Evolutionary conservation across 352 stramenopile genomes (phyloP).

Genomic region (Peronospora farinosa): DNA sequence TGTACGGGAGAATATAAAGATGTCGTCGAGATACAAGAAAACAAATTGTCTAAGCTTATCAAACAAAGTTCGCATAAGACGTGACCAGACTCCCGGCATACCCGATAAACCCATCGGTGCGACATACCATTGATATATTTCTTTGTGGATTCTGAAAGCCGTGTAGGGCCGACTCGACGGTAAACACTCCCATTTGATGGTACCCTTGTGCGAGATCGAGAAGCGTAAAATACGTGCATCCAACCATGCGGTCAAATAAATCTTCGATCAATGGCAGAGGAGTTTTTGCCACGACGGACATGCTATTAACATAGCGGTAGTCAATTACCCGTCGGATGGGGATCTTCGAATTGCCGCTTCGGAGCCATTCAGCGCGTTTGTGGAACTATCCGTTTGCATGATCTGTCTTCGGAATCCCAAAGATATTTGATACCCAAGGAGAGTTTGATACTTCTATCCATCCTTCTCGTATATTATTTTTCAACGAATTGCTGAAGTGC

Average conservation of each 20-base stretch:
- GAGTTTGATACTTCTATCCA: slow-evolving; percentile 26
- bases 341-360: slow-evolving; percentile 7
- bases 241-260: slow-evolving; percentile 13
- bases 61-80: slow-evolving; percentile 35
- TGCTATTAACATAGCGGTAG: slow-evolving; percentile 12
- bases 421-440: slow-evolving; percentile 24
- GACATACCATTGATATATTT: slow-evolving; percentile 40
- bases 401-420: slow-evolving; percentile 22
- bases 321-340: slow-evolving; percentile 18
- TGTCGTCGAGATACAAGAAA: slow-evolving; percentile 35
- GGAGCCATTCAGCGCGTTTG: slow-evolving; percentile 13
- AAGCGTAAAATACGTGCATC: slow-evolving; percentile 13
- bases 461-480: slow-evolving; percentile 14
- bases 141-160: slow-evolving; percentile 29
- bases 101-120: slow-evolving; percentile 35
- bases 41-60: slow-evolving; percentile 24
- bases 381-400: slow-evolving; percentile 5
- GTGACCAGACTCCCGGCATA: slow-evolving; percentile 37
- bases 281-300: slow-evolving; percentile 13
- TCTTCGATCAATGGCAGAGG: slow-evolving; percentile 17
- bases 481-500: slow-evolving; percentile 9
- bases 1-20: slow-evolving; percentile 26
- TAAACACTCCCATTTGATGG: slow-evolving; percentile 23
- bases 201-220: slow-evolving; percentile 33
- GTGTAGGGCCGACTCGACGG: slow-evolving; percentile 16